These are phyloP conservation scores for Aureobasidium sp. DNA, from an alignment of 2,329 filamentous ascomycete species.

Conservation along the genomic window DNA sequence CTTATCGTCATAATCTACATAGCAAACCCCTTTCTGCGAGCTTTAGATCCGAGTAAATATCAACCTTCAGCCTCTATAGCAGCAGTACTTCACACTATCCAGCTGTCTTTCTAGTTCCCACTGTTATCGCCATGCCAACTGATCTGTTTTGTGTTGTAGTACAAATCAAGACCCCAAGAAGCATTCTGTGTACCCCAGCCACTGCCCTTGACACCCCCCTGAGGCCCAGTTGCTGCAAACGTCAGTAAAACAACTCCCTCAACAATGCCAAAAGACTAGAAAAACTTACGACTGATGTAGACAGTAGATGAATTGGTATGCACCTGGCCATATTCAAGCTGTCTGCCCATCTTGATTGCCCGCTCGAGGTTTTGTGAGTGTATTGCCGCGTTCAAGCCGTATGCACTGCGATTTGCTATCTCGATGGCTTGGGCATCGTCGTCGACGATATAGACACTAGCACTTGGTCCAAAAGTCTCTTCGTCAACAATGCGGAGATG, in stretches of 20 bases:
- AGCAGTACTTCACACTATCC: no score
- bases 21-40: no score
- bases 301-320: conserved; percentile 26
- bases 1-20: no score
- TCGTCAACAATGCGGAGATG: conserved; percentile 23
- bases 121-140: conserved; percentile 26
- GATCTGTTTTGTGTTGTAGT: conserved; percentile 29
- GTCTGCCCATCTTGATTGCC: conserved; percentile 22
- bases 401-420: conserved; percentile 22
- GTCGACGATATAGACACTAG: conserved; percentile 23
- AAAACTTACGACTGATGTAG: conserved; percentile 21
- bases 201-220: conserved; percentile 23
- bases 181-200: conserved; percentile 25
- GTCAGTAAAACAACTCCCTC: not conserved
- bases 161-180: conserved; percentile 21
- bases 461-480: conserved; percentile 27
- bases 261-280: no score
- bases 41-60: no score
- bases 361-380: conserved; percentile 24
- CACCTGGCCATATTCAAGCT: conserved; percentile 25
- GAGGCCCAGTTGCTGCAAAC: conserved; percentile 19
- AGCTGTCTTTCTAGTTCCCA: not conserved
- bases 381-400: conserved; percentile 27
- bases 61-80: no score
- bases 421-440: conserved; percentile 22